Evolutionary conservation across 805 yeast species (phyloP).

Genomic region (Torulaspora maleeae): DNA sequence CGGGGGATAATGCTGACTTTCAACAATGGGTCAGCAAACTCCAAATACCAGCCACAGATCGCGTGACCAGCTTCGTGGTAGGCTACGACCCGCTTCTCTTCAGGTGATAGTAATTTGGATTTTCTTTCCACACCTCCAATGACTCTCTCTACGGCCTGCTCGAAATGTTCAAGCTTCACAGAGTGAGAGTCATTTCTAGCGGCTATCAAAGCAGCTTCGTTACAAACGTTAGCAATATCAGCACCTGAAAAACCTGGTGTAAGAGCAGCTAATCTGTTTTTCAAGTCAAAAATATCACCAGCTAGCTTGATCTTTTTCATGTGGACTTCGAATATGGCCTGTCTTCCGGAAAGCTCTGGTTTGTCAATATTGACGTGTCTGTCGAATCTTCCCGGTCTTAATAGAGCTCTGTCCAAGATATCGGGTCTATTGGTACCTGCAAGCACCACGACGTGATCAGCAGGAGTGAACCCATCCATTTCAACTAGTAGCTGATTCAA

Average conservation of each 20-base stretch:
- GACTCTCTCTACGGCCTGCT: slow-evolving; percentile 94
- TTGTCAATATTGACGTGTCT: slow-evolving; percentile 87
- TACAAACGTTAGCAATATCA: slow-evolving; percentile 93
- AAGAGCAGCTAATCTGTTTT: slow-evolving; percentile 87
- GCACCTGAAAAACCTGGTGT: slow-evolving; percentile 99
- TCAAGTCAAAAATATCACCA: slow-evolving; percentile 50
- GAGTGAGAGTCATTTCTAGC: slow-evolving; percentile 74
- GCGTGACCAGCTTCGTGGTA: slow-evolving; percentile 99
- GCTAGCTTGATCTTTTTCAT: slow-evolving; percentile 63
- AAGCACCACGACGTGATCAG: slow-evolving; percentile 91
- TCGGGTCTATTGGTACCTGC: slow-evolving; percentile 98
- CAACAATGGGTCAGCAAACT: slow-evolving; percentile 86
- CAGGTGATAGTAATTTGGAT: slow-evolving; percentile 73
- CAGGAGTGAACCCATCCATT: slow-evolving; percentile 93
- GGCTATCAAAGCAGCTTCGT: slow-evolving; percentile 95
- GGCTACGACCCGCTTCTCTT: slow-evolving; percentile 87
- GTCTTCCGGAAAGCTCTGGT: slow-evolving; percentile 94
- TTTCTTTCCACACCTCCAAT: slow-evolving; percentile 95
- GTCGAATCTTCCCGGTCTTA: slow-evolving; percentile 97
- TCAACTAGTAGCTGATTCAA: slow-evolving; percentile 93
- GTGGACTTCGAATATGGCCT: slow-evolving; percentile 86
- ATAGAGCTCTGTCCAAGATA: slow-evolving; percentile 82
- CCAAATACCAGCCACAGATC: slow-evolving; percentile 92
- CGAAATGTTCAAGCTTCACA: slow-evolving; percentile 79
- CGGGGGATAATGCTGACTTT: slow-evolving; percentile 96